Evolutionary conservation across 768 basidiomycete species (phyloP), one percentile per base, ranked within the genome.

Genomic region (Boletus rubropictus): DNA sequence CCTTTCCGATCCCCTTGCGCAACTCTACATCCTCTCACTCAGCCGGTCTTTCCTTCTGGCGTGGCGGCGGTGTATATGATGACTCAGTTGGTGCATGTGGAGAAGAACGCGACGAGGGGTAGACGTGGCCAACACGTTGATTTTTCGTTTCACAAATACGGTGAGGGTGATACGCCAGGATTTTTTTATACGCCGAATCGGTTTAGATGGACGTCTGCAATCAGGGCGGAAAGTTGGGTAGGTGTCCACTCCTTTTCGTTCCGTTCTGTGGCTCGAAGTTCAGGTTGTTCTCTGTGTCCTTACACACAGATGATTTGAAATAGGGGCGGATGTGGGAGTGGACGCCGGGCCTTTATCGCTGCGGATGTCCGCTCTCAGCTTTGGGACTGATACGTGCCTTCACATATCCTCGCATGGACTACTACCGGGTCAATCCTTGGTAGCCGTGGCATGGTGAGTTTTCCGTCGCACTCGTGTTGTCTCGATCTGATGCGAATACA

Each of bases 31-130:
- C 52, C 66, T 83, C 42, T 72, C 77, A 55, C 78, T 80, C 60
- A 81, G 60, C 63, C 81, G 14, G 77, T 77, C 14, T 82, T 83
- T 69, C 81, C 80, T 1, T 81, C 81, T 1, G 79, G 78, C 24
- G 77, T 83, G 48, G 84, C 82, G 14, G 80, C 81, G 29, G 82
- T 81, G 9, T 81, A 75, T 53, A 81, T 79, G 22, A 82, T 84
- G n/a, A n/a, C n/a, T 53, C 79, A 74, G 29, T 79, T 80, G 8
- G 63, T 81, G 25, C 83, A 83, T 50, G 71, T 72, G 29, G 75
- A 75, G 14, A 69, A 64, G 44, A 64, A 68, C 20, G 80, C 78
- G 31, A 77, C 77, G 11, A 59, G 64, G 22, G 71, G 69, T 81
- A 18, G 72, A 65, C 62, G 84, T 82, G 67, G 72, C 79, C 1